A percentile compares a stretch with the other conserved stretches of the same genome.
Evolutionary conservation across 164 flowering plant species (phyloP).

Genomic region (Annona squamosa): DNA sequence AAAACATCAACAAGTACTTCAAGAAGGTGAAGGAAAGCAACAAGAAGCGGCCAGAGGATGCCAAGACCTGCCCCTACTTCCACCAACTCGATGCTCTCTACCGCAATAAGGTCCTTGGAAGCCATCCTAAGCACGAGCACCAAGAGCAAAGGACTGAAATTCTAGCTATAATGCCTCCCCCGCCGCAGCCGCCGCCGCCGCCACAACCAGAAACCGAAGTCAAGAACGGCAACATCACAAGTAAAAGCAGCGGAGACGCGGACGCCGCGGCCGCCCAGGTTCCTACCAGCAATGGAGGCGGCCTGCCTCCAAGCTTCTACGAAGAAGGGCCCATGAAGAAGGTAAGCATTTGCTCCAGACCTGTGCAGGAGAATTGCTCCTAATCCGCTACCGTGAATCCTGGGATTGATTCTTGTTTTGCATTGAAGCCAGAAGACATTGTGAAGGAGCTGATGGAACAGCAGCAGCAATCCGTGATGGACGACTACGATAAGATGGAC

Average conservation of each 20-base stretch:
- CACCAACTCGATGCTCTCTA: constrained; percentile 47
- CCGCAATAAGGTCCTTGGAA: constrained; percentile 24
- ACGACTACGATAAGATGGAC: constrained; percentile 9
- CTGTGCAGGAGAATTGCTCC: background rate
- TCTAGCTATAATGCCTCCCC: constrained; percentile 16
- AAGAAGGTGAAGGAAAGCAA: constrained; percentile 15
- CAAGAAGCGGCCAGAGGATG: constrained; percentile 55
- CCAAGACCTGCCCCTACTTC: constrained; percentile 61
- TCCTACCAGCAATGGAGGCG: constrained; percentile 22
- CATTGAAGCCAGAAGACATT: constrained; percentile 81
- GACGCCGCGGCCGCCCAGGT: constrained; percentile 14
- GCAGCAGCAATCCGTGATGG: constrained; percentile 14
- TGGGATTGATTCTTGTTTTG: constrained; percentile 35
- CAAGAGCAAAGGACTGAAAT: constrained; percentile 1
- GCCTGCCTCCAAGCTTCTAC: constrained; percentile 16
- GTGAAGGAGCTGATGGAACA: constrained; percentile 49
- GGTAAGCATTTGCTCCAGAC: constrained; percentile 23
- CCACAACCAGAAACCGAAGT: constrained; percentile 11
- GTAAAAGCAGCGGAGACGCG: constrained; percentile 5
- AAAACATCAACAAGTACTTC: constrained; percentile 18
- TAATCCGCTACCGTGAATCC: background rate
- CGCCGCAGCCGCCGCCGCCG: constrained; percentile 16
- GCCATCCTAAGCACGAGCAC: constrained; percentile 1
- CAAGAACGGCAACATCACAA: constrained; percentile 20
- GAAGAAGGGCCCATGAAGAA: constrained; percentile 26